A percentile compares a stretch with the other conserved stretches of the same genome.
Evolutionary conservation across 2,329 filamentous ascomycete species (phyloP).

Genomic region (Shiraia sp.): DNA sequence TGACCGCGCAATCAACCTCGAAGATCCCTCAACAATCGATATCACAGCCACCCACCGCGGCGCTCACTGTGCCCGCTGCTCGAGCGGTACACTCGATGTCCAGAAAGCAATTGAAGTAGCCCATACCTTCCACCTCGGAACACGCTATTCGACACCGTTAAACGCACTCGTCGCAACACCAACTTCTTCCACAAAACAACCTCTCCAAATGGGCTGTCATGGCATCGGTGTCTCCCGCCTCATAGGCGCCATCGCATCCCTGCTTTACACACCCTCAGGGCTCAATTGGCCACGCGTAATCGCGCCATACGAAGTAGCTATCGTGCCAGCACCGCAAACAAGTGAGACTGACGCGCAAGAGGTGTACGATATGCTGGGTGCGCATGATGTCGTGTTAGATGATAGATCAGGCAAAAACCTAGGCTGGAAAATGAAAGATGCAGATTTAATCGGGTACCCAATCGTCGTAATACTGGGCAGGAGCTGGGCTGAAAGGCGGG

Average conservation of each 20-base stretch:
- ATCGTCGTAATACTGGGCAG: constrained; percentile 76
- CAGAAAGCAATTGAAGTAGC: constrained; percentile 84
- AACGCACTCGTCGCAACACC: constrained; percentile 62
- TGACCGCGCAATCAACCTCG: constrained; percentile 21
- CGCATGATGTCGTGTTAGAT: constrained; percentile 36
- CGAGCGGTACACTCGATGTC: constrained; percentile 63
- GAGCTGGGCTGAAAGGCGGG: constrained; percentile 36
- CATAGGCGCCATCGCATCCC: constrained; percentile 81
- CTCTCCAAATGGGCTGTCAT: constrained; percentile 93
- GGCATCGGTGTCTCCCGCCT: constrained; percentile 92
- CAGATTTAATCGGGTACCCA: constrained; percentile 86
- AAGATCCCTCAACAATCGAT: constrained; percentile 50
- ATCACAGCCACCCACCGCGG: constrained; percentile 68
- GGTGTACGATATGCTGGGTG: constrained; percentile 66
- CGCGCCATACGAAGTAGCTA: constrained; percentile 77
- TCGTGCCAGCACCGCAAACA: constrained; percentile 60
- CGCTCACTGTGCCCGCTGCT: constrained; percentile 74
- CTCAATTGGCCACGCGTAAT: constrained; percentile 88
- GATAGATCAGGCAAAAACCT: constrained; percentile 60
- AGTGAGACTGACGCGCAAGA: constrained; percentile 54
- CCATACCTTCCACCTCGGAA: constrained; percentile 93
- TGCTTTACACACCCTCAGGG: constrained; percentile 67
- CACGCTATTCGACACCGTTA: constrained; percentile 80
- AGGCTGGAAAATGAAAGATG: constrained; percentile 87
- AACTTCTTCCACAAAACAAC: constrained; percentile 47